These are phyloP conservation scores for Lactarius evosmus DNA, from an alignment of 768 basidiomycete genomes.

Conservation along the genomic window DNA sequence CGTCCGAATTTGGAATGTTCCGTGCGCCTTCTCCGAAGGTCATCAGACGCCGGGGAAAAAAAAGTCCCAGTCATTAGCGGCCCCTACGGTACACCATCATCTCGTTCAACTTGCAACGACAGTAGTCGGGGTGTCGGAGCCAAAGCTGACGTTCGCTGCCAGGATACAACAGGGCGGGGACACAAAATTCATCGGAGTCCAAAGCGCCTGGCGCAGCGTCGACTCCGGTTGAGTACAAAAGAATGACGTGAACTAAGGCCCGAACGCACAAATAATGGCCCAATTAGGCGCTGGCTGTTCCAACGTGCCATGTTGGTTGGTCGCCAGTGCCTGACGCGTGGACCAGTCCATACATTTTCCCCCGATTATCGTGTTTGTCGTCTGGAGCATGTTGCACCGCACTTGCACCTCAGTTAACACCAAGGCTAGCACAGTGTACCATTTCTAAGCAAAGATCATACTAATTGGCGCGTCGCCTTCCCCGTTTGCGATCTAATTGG, in stretches of 20 bases:
- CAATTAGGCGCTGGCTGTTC: not conserved
- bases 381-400: too few species aligned
- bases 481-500: not conserved
- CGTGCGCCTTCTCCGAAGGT: not conserved
- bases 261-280: not conserved
- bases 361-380: too few species aligned
- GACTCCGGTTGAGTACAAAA: constrained; percentile 1
- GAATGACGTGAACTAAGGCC: not conserved
- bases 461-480: not conserved
- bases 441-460: not conserved
- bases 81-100: not conserved
- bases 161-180: not conserved
- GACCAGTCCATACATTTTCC: too few species aligned
- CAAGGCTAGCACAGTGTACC: too few species aligned
- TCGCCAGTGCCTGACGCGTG: too few species aligned
- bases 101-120: not conserved
- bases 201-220: not conserved
- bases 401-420: too few species aligned
- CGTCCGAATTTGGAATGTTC: not conserved
- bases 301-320: not conserved
- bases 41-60: not conserved
- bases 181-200: not conserved
- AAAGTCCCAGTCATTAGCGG: not conserved
- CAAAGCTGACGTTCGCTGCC: not conserved
- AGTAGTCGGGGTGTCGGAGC: not conserved